Conservation (phyloP, 2,329 filamentous ascomycete species). For the Tolypocladium tundrense region DNA sequence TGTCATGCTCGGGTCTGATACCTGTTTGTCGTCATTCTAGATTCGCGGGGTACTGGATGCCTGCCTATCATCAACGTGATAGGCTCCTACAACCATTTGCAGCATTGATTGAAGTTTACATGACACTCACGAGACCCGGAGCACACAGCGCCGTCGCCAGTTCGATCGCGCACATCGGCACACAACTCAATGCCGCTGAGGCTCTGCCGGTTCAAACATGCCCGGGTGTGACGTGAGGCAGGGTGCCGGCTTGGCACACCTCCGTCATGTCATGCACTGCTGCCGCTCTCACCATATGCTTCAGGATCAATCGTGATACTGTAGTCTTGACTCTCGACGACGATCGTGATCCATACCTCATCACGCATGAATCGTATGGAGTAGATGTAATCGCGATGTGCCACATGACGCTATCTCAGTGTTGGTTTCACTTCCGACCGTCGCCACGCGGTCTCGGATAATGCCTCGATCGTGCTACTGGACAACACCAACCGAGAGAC, state of each 20-base stretch:
- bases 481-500: background rate
- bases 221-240: background rate
- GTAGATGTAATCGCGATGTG: no score
- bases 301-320: no score
- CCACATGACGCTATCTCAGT: background rate
- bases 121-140: background rate
- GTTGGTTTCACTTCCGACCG: background rate
- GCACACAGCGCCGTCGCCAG: background rate
- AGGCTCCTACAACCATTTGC: background rate
- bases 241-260: background rate
- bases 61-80: background rate
- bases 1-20: background rate
- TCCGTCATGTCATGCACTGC: background rate
- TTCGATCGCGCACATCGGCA: background rate
- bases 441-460: background rate
- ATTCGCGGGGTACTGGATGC: background rate
- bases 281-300: background rate
- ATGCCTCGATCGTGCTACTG: background rate
- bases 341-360: no score
- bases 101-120: background rate
- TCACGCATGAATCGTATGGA: no score
- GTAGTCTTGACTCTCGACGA: no score
- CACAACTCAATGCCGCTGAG: background rate
- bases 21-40: background rate
- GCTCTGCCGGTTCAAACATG: background rate